Evolutionary conservation across 345 rosid species (phyloP).

Genomic region (Iberis pinnata): DNA sequence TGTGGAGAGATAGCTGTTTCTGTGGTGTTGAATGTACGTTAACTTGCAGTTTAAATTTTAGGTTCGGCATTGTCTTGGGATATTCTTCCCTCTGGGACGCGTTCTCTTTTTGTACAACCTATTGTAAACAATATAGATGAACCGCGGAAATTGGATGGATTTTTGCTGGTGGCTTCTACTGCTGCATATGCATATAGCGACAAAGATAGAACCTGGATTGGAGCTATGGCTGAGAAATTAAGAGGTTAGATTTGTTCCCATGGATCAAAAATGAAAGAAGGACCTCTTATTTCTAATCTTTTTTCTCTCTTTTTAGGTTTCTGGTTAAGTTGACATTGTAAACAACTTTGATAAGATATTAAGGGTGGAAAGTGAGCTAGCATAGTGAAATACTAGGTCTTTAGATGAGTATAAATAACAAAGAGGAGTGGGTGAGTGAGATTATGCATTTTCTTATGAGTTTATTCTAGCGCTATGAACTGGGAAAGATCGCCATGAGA

Average conservation of each 20-base stretch:
- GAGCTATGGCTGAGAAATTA: constrained; percentile 64
- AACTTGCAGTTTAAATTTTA: constrained; percentile 29
- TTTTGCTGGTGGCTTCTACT: constrained; percentile 70
- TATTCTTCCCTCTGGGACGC: constrained; percentile 59
- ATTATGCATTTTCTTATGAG: too few species aligned
- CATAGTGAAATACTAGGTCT: too few species aligned
- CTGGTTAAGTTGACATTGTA: not conserved
- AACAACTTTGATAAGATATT: not conserved
- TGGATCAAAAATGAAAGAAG: constrained; percentile 20
- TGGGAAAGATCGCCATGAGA: too few species aligned
- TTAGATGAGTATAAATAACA: too few species aligned
- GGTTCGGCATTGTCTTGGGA: constrained; percentile 48
- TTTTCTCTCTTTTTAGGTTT: not conserved
- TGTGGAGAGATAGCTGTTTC: not conserved
- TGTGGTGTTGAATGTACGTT: not conserved
- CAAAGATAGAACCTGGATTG: constrained; percentile 84
- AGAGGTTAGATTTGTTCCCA: constrained; percentile 35
- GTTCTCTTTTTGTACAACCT: constrained; percentile 61
- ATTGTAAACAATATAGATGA: constrained; percentile 31
- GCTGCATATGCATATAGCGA: constrained; percentile 59
- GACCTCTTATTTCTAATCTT: not conserved
- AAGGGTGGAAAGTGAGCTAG: too few species aligned
- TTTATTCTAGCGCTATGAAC: not conserved
- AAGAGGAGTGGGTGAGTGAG: too few species aligned
- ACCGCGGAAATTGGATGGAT: constrained; percentile 38